Evolutionary conservation across 495 filamentous ascomycete species (phyloP).

Genomic region (Cryomyces antarcticus): DNA sequence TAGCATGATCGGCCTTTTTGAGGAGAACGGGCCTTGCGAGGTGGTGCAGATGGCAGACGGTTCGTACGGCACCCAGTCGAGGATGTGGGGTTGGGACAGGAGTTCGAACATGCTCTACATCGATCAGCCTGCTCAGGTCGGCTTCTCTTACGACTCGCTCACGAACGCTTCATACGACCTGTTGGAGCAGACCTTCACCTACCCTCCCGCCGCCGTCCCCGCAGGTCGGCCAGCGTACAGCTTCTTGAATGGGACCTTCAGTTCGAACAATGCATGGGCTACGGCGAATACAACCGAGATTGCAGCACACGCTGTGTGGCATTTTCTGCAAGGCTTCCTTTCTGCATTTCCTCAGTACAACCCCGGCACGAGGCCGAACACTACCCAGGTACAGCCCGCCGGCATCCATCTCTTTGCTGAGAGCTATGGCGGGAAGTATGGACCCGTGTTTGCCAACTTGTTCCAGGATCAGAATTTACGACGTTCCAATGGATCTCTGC

Average conservation of each 20-base stretch:
- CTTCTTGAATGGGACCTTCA: slow-evolving; percentile 44
- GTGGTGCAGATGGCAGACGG: slow-evolving; percentile 17
- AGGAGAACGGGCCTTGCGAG: slow-evolving; percentile 23
- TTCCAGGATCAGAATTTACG: slow-evolving; percentile 24
- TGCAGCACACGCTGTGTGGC: slow-evolving; percentile 43
- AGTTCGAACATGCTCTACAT: slow-evolving; percentile 22
- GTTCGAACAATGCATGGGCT: slow-evolving; percentile 26
- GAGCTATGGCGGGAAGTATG: slow-evolving; percentile 29
- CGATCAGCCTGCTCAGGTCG: slow-evolving; percentile 22
- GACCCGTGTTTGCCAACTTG: slow-evolving; percentile 22
- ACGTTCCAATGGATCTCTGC: slow-evolving; percentile 15
- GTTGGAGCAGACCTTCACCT: not conserved
- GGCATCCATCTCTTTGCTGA: slow-evolving; percentile 25
- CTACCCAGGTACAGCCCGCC: slow-evolving; percentile 19
- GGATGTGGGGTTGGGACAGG: slow-evolving; percentile 20
- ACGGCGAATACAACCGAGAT: slow-evolving; percentile 47
- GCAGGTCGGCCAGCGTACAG: slow-evolving; percentile 20
- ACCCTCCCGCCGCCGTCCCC: not conserved
- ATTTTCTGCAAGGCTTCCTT: slow-evolving; percentile 49
- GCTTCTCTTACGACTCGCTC: slow-evolving; percentile 23
- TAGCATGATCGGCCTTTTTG: slow-evolving; percentile 21
- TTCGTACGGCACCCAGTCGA: slow-evolving; percentile 17
- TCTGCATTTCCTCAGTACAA: slow-evolving; percentile 47
- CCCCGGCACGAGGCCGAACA: slow-evolving; percentile 23
- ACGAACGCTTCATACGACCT: slow-evolving; percentile 21